Evolutionary conservation across 2,329 filamentous ascomycete genomes (phyloP).

Genomic region (Trichophyton mentagrophytes): DNA sequence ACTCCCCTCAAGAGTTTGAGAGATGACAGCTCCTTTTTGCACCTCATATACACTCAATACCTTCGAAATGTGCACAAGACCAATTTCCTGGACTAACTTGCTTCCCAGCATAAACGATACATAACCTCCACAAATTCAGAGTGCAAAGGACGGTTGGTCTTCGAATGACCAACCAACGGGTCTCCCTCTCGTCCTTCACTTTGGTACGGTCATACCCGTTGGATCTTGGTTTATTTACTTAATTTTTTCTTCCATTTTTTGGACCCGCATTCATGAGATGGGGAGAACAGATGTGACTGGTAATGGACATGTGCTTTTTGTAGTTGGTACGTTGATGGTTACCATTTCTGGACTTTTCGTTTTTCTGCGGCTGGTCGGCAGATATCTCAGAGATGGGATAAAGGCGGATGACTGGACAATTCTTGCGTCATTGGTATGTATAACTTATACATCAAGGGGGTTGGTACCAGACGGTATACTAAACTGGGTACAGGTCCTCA

Average conservation of each 20-base stretch:
- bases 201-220: neutral
- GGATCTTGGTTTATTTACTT: neutral
- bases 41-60: neutral
- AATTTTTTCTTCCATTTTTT: neutral
- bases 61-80: neutral
- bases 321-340: conserved; percentile 4
- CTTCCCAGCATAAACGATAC: neutral
- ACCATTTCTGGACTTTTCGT: conserved; percentile 7
- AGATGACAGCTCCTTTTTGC: neutral
- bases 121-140: neutral
- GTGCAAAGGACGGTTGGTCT: neutral
- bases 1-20: neutral
- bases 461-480: neutral
- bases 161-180: neutral
- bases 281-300: neutral
- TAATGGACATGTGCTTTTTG: conserved; percentile 1
- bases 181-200: neutral
- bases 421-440: conserved; percentile 4
- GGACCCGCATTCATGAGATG: neutral
- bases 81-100: neutral
- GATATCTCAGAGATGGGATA: conserved; percentile 6
- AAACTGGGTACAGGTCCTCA: conserved; percentile 1
- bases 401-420: conserved; percentile 10
- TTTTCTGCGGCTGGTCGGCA: conserved; percentile 6
- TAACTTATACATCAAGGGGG: neutral